A percentile compares a stretch with the other conserved stretches of the same genome.
These are phyloP conservation scores for Leccinum rimulosum DNA, from an alignment of 768 basidiomycete species.

Conservation along the genomic window DNA sequence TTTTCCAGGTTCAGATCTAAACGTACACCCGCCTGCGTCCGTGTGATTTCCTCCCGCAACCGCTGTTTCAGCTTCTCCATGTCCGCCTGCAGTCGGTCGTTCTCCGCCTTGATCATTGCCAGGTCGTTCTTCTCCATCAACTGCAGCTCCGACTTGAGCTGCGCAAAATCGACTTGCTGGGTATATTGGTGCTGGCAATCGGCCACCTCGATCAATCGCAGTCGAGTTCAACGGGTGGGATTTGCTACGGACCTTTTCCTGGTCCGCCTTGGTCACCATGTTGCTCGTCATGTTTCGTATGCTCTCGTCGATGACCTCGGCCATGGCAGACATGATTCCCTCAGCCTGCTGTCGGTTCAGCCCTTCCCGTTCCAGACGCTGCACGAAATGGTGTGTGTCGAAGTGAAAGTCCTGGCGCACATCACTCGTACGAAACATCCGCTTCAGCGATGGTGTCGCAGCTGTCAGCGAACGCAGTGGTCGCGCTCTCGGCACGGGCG, in stretches of 20 bases:
- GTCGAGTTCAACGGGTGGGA: not conserved
- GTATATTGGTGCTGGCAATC: slow-evolving; percentile 77
- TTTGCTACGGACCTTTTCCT: slow-evolving; percentile 77
- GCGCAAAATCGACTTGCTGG: slow-evolving; percentile 95
- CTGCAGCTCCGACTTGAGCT: slow-evolving; percentile 94
- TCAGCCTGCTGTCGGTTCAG: slow-evolving; percentile 90
- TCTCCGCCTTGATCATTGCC: slow-evolving; percentile 93
- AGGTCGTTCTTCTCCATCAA: slow-evolving; percentile 97
- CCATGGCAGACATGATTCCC: slow-evolving; percentile 96
- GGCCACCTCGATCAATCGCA: slow-evolving; percentile 4
- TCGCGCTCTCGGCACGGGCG: not conserved
- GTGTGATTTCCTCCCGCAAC: slow-evolving; percentile 85
- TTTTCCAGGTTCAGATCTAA: slow-evolving; percentile 97
- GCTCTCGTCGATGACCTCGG: slow-evolving; percentile 96
- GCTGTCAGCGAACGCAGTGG: slow-evolving; percentile 4
- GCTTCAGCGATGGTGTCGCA: not conserved
- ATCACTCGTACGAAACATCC: slow-evolving; percentile 32
- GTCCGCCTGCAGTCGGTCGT: slow-evolving; percentile 87
- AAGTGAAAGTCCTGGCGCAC: slow-evolving; percentile 67
- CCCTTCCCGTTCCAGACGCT: slow-evolving; percentile 85
- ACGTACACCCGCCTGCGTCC: slow-evolving; percentile 90
- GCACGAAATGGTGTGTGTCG: slow-evolving; percentile 93
- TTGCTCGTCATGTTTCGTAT: slow-evolving; percentile 93
- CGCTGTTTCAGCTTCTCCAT: slow-evolving; percentile 95
- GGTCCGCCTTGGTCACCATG: slow-evolving; percentile 94